These are phyloP conservation scores for Pyrus pyrifolia DNA, from an alignment of 306 rosid species.

Conservation along the genomic window DNA sequence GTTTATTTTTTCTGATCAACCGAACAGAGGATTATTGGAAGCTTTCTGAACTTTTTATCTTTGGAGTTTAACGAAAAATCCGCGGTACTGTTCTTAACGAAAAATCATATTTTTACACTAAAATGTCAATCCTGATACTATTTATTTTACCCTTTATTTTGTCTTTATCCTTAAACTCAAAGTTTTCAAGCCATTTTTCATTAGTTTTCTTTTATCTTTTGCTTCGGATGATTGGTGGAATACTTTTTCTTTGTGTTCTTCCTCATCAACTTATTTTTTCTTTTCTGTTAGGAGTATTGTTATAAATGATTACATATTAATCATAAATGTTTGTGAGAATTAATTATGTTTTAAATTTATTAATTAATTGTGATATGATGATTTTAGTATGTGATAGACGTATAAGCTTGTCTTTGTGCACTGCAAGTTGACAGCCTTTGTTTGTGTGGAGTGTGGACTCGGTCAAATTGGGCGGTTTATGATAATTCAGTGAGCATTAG, in stretches of 20 bases:
- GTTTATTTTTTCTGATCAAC: conserved; percentile 14
- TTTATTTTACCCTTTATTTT: no score
- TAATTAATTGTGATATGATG: not conserved
- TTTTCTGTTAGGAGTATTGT: not conserved
- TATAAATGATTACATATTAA: not conserved
- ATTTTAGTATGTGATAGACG: not conserved
- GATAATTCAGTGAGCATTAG: not conserved
- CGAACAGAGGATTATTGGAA: conserved; percentile 2
- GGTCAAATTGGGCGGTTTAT: conserved; percentile 16
- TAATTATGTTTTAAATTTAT: not conserved
- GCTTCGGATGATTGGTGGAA: not conserved
- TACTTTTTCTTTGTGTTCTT: not conserved
- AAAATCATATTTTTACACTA: no score
- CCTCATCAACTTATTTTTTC: no score
- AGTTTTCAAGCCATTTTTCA: no score
- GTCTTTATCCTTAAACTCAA: no score
- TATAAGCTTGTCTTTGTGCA: not conserved
- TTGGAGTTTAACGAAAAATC: not conserved
- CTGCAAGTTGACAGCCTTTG: not conserved
- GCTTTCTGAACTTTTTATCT: not conserved
- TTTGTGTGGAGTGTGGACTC: conserved; percentile 6
- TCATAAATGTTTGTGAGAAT: not conserved
- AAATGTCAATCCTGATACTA: no score
- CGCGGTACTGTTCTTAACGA: no score
- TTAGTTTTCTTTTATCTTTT: no score